A percentile compares a stretch with the other conserved stretches of the same genome.
These are phyloP conservation scores for Micractinium conductrix DNA, from an alignment of 139 green algal species.

Conservation along the genomic window DNA sequence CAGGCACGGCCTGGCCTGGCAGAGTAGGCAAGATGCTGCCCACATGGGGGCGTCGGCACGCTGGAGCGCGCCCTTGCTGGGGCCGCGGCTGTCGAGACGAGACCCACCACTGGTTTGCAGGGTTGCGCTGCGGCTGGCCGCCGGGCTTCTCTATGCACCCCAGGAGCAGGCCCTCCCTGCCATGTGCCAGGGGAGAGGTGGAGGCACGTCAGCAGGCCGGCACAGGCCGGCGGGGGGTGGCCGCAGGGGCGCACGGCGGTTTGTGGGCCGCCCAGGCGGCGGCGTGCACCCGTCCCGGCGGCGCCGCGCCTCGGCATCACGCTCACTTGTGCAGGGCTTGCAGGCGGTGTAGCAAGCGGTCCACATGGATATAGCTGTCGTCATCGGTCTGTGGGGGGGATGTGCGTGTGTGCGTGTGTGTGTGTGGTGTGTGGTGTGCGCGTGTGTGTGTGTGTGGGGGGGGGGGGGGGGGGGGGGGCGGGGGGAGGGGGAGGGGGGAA, in stretches of 20 bases:
- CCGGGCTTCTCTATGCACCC: slow-evolving; percentile 45
- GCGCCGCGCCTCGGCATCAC: too few relatives aligned
- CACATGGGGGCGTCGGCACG: too few relatives aligned
- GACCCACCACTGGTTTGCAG: slow-evolving; percentile 18
- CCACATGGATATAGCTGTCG: slow-evolving; percentile 52
- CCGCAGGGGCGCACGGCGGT: too few relatives aligned
- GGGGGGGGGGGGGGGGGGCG: too few relatives aligned
- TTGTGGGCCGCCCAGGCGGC: too few relatives aligned
- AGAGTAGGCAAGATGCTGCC: not conserved
- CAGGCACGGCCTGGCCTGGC: not conserved
- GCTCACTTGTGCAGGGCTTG: not conserved
- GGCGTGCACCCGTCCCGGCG: not conserved
- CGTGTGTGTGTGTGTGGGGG: too few relatives aligned
- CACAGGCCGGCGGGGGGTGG: too few relatives aligned
- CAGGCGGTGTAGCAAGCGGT: slow-evolving; percentile 29
- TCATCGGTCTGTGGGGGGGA: slow-evolving; percentile 44
- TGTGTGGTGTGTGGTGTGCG: too few relatives aligned
- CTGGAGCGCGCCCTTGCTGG: too few relatives aligned
- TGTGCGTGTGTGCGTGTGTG: too few relatives aligned
- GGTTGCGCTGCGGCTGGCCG: slow-evolving; percentile 24
- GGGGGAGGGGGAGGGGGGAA: too few relatives aligned
- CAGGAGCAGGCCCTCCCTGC: slow-evolving; percentile 34
- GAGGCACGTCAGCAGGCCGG: too few relatives aligned
- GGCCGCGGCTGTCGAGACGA: not conserved
- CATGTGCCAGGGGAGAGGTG: not conserved